phyloP scores from a whole-genome alignment of 2,329 filamentous ascomycete species.

The Alternaria incomplexa region DNA sequence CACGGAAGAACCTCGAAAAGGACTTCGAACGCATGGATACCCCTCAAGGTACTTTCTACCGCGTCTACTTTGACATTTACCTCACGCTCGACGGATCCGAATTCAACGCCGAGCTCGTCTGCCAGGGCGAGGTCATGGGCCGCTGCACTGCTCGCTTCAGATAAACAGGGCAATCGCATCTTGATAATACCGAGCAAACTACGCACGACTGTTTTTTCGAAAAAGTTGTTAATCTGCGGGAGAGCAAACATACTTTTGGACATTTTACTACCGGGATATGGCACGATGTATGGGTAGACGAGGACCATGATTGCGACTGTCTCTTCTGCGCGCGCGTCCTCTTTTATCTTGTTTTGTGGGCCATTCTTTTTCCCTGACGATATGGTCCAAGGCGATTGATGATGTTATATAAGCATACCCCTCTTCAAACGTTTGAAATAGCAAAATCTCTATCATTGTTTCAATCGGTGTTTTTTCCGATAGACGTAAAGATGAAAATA shows the following conservation, averaged over 20 bases:
- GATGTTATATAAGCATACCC: neutral
- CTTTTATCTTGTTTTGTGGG: neutral
- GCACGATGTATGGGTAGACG: neutral
- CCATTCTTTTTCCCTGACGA: neutral
- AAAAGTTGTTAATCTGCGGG: neutral
- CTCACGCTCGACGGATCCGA: conserved; percentile 95
- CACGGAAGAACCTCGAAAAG: conserved; percentile 97
- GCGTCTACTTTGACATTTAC: conserved; percentile 74
- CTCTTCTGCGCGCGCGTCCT: neutral
- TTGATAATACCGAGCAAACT: neutral
- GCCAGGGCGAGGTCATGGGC: conserved; percentile 98
- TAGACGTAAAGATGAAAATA: no score
- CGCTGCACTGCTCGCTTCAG: conserved; percentile 90
- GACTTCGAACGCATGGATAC: conserved; percentile 99
- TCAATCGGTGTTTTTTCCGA: no score
- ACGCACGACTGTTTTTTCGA: neutral
- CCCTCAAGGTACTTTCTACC: conserved; percentile 76
- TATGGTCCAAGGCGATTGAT: neutral
- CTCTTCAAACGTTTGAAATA: neutral
- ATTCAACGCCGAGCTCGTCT: conserved; percentile 98
- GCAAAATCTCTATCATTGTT: neutral
- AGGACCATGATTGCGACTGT: neutral
- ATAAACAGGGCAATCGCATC: conserved; percentile 43
- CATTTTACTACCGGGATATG: neutral
- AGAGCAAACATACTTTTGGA: neutral